Evolutionary conservation across 306 rosid species (phyloP).

Genomic region (Morella rubra): DNA sequence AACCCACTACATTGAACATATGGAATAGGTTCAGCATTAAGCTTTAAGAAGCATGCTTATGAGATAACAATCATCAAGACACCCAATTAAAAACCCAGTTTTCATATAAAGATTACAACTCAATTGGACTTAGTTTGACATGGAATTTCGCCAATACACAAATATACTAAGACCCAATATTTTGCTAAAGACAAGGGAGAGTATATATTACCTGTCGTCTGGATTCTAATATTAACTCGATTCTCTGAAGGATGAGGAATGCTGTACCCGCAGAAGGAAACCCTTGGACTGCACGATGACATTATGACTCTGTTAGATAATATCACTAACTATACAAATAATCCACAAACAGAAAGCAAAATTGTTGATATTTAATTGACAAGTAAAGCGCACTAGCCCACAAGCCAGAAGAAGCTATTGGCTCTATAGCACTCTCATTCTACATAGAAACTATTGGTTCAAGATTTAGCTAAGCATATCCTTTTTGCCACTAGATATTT

Average conservation of each 20-base stretch:
- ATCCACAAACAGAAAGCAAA: neutral
- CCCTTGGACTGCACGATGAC: slow-evolving; percentile 65
- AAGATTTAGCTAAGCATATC: neutral
- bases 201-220: slow-evolving; percentile 60
- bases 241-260: slow-evolving; percentile 92
- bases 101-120: too few relatives aligned
- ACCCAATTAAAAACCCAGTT: neutral
- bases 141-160: too few relatives aligned
- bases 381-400: neutral
- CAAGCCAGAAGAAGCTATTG: neutral
- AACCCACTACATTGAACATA: neutral
- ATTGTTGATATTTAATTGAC: neutral
- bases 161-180: neutral
- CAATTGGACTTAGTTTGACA: too few relatives aligned
- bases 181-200: neutral
- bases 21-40: neutral
- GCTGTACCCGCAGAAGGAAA: slow-evolving; percentile 72
- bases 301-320: slow-evolving; percentile 6
- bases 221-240: slow-evolving; percentile 74
- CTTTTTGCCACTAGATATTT: neutral
- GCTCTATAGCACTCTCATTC: neutral
- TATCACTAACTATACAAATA: neutral
- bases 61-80: slow-evolving; percentile 2
- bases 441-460: neutral
- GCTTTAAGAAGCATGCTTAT: slow-evolving; percentile 6